Conservation (phyloP, 2,329 filamentous ascomycete species). For the Stagonosporopsis rhizophila region DNA sequence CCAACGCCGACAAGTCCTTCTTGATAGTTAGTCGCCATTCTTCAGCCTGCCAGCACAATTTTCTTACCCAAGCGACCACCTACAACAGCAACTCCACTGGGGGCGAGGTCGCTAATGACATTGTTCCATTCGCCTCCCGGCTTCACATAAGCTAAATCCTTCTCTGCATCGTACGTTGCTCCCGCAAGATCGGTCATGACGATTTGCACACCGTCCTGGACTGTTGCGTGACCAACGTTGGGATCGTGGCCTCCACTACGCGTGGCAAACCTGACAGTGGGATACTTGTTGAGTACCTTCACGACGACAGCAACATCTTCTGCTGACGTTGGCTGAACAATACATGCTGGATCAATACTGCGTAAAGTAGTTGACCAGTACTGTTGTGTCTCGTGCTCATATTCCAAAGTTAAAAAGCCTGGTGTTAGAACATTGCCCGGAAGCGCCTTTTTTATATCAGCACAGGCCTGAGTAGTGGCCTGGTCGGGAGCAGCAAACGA, state of each 20-base stretch:
- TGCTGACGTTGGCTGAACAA: constrained; percentile 33
- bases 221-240: constrained; percentile 45
- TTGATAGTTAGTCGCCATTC: background rate
- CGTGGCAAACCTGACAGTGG: constrained; percentile 33
- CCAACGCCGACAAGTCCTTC: constrained; percentile 33
- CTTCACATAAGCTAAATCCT: constrained; percentile 48
- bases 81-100: constrained; percentile 46
- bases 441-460: constrained; percentile 27
- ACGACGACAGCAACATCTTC: constrained; percentile 35
- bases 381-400: constrained; percentile 28
- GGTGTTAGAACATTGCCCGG: constrained; percentile 28
- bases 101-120: constrained; percentile 45
- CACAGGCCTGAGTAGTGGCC: constrained; percentile 27
- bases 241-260: constrained; percentile 49
- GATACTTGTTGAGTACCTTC: constrained; percentile 33
- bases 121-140: constrained; percentile 53
- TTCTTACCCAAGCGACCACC: constrained; percentile 29
- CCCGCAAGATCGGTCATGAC: constrained; percentile 46
- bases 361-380: constrained; percentile 33
- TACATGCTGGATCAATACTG: constrained; percentile 33
- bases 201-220: constrained; percentile 50
- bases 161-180: constrained; percentile 44
- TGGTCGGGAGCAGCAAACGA: constrained; percentile 22
- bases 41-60: background rate
- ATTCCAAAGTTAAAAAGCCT: constrained; percentile 27